Evolutionary conservation across 306 rosid species (phyloP).

Genomic region (Prunus persica): DNA sequence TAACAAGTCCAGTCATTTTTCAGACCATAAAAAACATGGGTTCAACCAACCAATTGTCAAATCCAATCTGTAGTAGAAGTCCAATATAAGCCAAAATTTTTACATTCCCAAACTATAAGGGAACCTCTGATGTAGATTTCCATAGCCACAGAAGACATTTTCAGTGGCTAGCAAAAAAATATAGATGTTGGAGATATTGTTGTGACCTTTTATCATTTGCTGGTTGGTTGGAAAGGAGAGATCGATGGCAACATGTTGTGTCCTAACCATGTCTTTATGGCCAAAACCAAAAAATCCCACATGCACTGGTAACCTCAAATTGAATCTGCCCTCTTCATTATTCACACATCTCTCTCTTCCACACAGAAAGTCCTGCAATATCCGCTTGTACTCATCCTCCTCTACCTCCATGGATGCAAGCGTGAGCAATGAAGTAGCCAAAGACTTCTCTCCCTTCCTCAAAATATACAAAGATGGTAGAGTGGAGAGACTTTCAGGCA

Average conservation of each 20-base stretch:
- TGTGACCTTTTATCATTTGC: neutral
- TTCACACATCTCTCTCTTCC: neutral
- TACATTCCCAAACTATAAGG: too few relatives aligned
- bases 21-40: too few relatives aligned
- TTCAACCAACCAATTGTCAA: too few relatives aligned
- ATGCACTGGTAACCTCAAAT: neutral
- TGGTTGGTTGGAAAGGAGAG: neutral
- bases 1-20: too few relatives aligned
- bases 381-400: slow-evolving; percentile 2
- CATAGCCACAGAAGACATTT: neutral
- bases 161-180: neutral
- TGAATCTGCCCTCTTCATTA: neutral
- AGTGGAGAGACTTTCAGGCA: slow-evolving; percentile 39
- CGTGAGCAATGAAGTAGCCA: slow-evolving; percentile 19
- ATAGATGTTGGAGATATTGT: neutral
- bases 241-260: slow-evolving; percentile 6
- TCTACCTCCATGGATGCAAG: slow-evolving; percentile 32
- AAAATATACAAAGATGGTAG: slow-evolving; percentile 64
- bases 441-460: slow-evolving; percentile 47
- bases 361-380: neutral
- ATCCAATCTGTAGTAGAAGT: too few relatives aligned
- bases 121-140: neutral
- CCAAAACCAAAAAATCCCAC: neutral
- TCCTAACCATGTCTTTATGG: neutral
- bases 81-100: too few relatives aligned